Evolutionary conservation across 495 filamentous ascomycete species (phyloP).

Genomic region (Aspergillus olivimuriae): DNA sequence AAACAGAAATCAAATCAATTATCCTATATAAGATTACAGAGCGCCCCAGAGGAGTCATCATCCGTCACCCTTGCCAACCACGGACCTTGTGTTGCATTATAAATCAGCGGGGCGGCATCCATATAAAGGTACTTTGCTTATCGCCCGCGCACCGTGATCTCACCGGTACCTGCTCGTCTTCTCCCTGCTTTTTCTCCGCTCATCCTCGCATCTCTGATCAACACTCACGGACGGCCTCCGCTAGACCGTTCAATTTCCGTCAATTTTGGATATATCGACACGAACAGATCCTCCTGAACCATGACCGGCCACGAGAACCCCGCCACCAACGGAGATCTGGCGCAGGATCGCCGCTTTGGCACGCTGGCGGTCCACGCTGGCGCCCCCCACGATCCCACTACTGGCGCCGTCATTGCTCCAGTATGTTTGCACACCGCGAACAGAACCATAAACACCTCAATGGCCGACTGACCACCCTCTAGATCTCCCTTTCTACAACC

Average conservation of each 20-base stretch:
- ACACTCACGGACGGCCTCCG: too few relatives aligned
- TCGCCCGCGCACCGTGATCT: too few relatives aligned
- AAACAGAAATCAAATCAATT: neutral
- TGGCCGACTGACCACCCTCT: neutral
- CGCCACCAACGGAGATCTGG: conserved; percentile 18
- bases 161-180: too few relatives aligned
- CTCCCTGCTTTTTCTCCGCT: too few relatives aligned
- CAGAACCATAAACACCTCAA: conserved; percentile 13
- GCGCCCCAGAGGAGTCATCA: too few relatives aligned
- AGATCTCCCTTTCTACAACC: conserved; percentile 94
- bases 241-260: neutral
- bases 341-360: conserved; percentile 66
- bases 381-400: conserved; percentile 78
- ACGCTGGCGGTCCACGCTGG: conserved; percentile 94
- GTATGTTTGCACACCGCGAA: too few relatives aligned
- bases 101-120: too few relatives aligned
- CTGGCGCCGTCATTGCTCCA: conserved; percentile 90
- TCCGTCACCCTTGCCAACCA: too few relatives aligned
- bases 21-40: neutral
- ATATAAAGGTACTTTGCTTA: too few relatives aligned
- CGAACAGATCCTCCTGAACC: conserved; percentile 6
- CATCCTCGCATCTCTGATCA: too few relatives aligned
- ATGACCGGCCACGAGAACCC: conserved; percentile 15
- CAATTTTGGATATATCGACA: neutral
- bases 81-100: too few relatives aligned